Evolutionary conservation across 495 filamentous ascomycete genomes (phyloP).

Genomic region (Hyphodiscus hymeniophilus): DNA sequence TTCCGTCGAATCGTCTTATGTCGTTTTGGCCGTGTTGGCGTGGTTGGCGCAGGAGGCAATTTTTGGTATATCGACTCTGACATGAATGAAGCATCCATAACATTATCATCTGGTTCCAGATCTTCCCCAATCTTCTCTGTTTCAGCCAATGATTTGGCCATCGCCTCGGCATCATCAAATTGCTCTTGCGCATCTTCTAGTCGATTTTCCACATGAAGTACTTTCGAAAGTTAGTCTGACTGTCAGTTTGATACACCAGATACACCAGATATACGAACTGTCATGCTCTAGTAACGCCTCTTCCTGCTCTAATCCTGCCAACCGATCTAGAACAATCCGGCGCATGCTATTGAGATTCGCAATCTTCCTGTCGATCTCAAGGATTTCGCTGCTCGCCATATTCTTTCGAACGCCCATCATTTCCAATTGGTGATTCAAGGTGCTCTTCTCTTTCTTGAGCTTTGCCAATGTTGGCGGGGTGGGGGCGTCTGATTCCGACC

Average conservation of each 20-base stretch:
- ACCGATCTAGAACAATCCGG: slow-evolving; percentile 80
- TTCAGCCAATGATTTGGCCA: slow-evolving; percentile 25
- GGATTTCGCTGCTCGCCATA: slow-evolving; percentile 94
- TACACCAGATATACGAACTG: slow-evolving; percentile 38
- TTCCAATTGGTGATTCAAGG: slow-evolving; percentile 73
- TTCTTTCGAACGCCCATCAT: slow-evolving; percentile 92
- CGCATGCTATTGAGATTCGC: slow-evolving; percentile 90
- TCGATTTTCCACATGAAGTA: slow-evolving; percentile 75
- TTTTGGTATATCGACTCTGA: slow-evolving; percentile 97
- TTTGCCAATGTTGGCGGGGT: slow-evolving; percentile 43
- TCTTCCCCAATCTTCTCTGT: slow-evolving; percentile 48
- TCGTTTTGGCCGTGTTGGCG: slow-evolving; percentile 44
- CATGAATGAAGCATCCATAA: slow-evolving; percentile 74
- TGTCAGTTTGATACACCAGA: neutral
- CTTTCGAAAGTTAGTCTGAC: slow-evolving; percentile 34
- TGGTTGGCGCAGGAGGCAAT: slow-evolving; percentile 55
- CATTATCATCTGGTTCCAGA: slow-evolving; percentile 44
- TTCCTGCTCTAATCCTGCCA: slow-evolving; percentile 87
- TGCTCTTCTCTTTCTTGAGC: slow-evolving; percentile 68
- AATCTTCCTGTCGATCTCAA: slow-evolving; percentile 95
- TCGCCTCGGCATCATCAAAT: slow-evolving; percentile 57
- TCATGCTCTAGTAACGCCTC: slow-evolving; percentile 87
- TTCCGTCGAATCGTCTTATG: slow-evolving; percentile 59
- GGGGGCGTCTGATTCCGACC: slow-evolving; percentile 32
- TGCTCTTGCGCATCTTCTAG: slow-evolving; percentile 80